Evolutionary conservation across 2,329 filamentous ascomycete genomes (phyloP).

Genomic region (Stagonosporopsis cucurbitacearum): DNA sequence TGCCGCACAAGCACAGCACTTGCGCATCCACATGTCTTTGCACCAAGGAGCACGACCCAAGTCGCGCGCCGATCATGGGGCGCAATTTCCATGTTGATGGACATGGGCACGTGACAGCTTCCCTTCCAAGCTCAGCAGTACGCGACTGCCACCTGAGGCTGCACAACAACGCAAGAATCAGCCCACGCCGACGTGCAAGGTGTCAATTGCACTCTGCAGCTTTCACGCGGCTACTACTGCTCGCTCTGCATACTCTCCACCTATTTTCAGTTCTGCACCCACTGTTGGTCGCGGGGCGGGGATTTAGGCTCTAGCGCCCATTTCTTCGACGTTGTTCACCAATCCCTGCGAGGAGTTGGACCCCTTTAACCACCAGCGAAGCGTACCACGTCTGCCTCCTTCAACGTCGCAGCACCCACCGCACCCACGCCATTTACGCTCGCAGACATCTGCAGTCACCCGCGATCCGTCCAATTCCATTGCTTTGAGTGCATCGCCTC

Average conservation of each 20-base stretch:
- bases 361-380: constrained; percentile 39
- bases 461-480: constrained; percentile 32
- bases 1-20: neutral
- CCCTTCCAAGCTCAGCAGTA: constrained; percentile 22
- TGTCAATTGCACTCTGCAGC: constrained; percentile 34
- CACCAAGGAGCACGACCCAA: neutral
- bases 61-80: constrained; percentile 10
- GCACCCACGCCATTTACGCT: constrained; percentile 37
- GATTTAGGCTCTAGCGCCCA: constrained; percentile 42
- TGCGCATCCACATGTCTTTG: neutral
- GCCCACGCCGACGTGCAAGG: constrained; percentile 19
- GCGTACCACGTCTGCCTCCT: constrained; percentile 40
- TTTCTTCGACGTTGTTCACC: constrained; percentile 36
- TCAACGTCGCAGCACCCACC: constrained; percentile 41
- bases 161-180: constrained; percentile 24
- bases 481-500: constrained; percentile 44
- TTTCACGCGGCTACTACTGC: constrained; percentile 1
- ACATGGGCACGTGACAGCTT: constrained; percentile 39
- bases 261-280: constrained; percentile 11
- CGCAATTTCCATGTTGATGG: constrained; percentile 17
- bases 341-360: constrained; percentile 42
- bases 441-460: constrained; percentile 33
- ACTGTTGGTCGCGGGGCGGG: constrained; percentile 29
- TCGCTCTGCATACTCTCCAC: constrained; percentile 11
- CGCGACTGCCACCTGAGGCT: constrained; percentile 32